Conservation (phyloP, 2,329 filamentous ascomycete species). For the Pseudogymnoascus sp. region DNA sequence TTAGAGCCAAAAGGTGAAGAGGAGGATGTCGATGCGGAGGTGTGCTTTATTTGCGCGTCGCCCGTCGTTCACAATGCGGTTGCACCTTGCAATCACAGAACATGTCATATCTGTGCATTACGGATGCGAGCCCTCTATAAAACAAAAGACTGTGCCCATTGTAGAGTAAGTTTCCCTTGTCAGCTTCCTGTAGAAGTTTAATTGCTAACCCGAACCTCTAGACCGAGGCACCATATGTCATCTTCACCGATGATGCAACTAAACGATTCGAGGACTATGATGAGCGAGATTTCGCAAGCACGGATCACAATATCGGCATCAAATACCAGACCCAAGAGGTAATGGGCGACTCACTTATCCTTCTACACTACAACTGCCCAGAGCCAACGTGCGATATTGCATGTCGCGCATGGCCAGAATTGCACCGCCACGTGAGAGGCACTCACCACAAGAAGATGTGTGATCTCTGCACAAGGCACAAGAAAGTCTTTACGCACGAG, state of each 20-base stretch:
- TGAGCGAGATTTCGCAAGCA: slow-evolving; percentile 61
- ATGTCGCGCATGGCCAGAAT: slow-evolving; percentile 69
- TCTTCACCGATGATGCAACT: slow-evolving; percentile 78
- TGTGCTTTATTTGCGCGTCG: slow-evolving; percentile 97
- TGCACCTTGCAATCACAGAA: slow-evolving; percentile 89
- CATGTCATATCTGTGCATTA: slow-evolving; percentile 91
- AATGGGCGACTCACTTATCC: slow-evolving; percentile 77
- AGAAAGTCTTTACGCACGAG: slow-evolving; percentile 97
- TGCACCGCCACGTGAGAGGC: slow-evolving; percentile 72
- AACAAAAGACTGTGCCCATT: slow-evolving; percentile 93
- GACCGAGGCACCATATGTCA: slow-evolving; percentile 69
- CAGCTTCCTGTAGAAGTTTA: slow-evolving; percentile 15
- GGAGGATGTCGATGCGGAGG: slow-evolving; percentile 57
- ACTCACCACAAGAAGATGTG: slow-evolving; percentile 84
- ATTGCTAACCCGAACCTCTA: slow-evolving; percentile 20
- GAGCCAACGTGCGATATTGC: slow-evolving; percentile 77
- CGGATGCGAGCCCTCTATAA: slow-evolving; percentile 91
- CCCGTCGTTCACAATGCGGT: slow-evolving; percentile 79
- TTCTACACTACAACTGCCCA: slow-evolving; percentile 92
- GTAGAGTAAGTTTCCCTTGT: slow-evolving; percentile 54
- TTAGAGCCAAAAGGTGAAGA: slow-evolving; percentile 20
- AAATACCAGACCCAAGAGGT: slow-evolving; percentile 84
- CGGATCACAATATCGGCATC: slow-evolving; percentile 82
- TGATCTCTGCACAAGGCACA: slow-evolving; percentile 85
- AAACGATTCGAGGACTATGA: slow-evolving; percentile 83